Percentiles rank a stretch among this genome's conserved stretches.
phyloP scores from a whole-genome alignment of 2,329 filamentous ascomycete species.

The Aspergillus sp. region DNA sequence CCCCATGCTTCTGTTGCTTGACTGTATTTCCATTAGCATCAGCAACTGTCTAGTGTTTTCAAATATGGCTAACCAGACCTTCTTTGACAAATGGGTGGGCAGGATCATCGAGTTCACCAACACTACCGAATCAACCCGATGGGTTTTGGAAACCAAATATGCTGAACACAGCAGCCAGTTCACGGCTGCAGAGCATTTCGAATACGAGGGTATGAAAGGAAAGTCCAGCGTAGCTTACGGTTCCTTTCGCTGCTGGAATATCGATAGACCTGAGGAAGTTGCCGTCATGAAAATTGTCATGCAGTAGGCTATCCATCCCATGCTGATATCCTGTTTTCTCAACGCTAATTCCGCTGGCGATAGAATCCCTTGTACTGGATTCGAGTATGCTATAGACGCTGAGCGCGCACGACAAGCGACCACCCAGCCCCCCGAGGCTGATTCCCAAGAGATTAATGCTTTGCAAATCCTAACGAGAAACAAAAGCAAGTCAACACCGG shows the following conservation, averaged over 20 bases:
- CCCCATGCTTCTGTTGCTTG: no score
- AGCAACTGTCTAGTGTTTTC: neutral
- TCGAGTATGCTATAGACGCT: no score
- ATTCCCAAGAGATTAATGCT: neutral
- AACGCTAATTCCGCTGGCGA: no score
- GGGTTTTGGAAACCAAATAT: neutral
- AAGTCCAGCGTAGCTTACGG: neutral
- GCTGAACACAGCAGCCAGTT: neutral
- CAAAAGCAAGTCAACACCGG: neutral
- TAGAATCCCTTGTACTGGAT: no score
- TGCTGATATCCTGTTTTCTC: no score
- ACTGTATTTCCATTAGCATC: no score
- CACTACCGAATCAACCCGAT: neutral
- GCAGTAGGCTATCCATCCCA: neutral
- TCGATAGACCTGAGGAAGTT: neutral
- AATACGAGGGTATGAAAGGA: neutral
- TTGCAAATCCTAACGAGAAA: neutral
- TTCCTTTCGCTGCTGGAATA: neutral
- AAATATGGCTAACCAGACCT: neutral
- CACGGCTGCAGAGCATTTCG: neutral
- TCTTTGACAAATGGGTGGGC: neutral
- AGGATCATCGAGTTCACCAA: neutral
- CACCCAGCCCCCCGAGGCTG: neutral
- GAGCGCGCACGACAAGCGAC: no score
- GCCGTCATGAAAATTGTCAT: neutral